Evolutionary conservation across 179 eudicot genomes (phyloP).

Genomic region (Drosera spatulata): DNA sequence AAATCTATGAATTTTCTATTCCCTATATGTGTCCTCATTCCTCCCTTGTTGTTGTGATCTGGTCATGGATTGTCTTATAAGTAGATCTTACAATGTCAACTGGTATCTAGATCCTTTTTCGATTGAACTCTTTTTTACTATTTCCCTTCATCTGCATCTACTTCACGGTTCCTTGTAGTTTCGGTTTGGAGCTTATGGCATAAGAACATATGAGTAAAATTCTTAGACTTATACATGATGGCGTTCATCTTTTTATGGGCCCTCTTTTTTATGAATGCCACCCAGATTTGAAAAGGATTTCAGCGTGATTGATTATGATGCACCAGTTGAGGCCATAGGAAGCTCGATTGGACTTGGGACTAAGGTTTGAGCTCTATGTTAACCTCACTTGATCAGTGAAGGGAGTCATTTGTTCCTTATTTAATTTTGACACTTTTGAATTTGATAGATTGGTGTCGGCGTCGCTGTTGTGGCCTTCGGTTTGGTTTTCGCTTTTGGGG

Average conservation of each 20-base stretch:
- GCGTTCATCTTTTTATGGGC: slow-evolving; percentile 4
- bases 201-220: neutral
- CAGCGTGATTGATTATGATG: slow-evolving; percentile 86
- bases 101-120: too few relatives aligned
- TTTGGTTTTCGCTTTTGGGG: slow-evolving; percentile 91
- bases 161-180: too few relatives aligned
- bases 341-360: slow-evolving; percentile 69
- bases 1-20: too few relatives aligned
- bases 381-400: slow-evolving; percentile 9
- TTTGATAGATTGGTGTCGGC: slow-evolving; percentile 82
- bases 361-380: slow-evolving; percentile 38
- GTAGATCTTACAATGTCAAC: too few relatives aligned
- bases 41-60: too few relatives aligned
- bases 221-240: neutral
- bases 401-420: slow-evolving; percentile 11
- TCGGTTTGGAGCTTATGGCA: neutral
- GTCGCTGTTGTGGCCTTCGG: slow-evolving; percentile 80
- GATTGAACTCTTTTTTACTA: too few relatives aligned
- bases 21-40: too few relatives aligned
- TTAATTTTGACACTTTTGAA: slow-evolving; percentile 15
- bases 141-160: too few relatives aligned
- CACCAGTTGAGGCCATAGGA: slow-evolving; percentile 36
- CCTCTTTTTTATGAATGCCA: slow-evolving; percentile 6
- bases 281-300: slow-evolving; percentile 47
- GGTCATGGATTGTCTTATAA: too few relatives aligned